Percentiles rank a stretch among this genome's conserved stretches.
phyloP scores from a whole-genome alignment of 805 yeast genomes.

The Ogataea philodendri region DNA sequence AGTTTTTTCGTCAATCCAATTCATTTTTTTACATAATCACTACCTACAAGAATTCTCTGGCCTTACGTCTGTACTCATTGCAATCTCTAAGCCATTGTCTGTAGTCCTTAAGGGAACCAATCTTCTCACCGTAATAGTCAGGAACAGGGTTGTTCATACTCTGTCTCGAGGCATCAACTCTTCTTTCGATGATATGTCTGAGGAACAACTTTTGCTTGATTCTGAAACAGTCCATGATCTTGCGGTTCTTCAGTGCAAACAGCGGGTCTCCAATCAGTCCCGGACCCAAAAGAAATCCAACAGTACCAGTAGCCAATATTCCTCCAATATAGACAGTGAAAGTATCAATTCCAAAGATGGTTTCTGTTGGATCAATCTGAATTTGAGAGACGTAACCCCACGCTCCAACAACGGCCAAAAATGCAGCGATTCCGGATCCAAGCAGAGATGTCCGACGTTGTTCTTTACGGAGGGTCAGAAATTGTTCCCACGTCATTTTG shows the following conservation, averaged over 20 bases:
- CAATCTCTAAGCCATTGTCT: conserved; percentile 97
- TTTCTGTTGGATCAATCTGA: conserved; percentile 86
- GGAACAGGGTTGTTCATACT: conserved; percentile 93
- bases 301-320: conserved; percentile 64
- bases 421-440: conserved; percentile 66
- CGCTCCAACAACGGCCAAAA: conserved; percentile 63
- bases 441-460: conserved; percentile 68
- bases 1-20: conserved; percentile 7
- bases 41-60: conserved; percentile 62
- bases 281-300: conserved; percentile 86
- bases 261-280: conserved; percentile 63
- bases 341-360: conserved; percentile 89
- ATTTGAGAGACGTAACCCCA: conserved; percentile 76
- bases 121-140: conserved; percentile 97
- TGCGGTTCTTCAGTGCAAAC: conserved; percentile 55
- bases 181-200: conserved; percentile 66
- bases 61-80: conserved; percentile 81
- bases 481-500: conserved; percentile 71
- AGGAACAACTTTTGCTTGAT: conserved; percentile 72
- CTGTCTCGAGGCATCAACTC: conserved; percentile 92
- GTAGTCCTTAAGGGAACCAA: conserved; percentile 79
- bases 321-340: conserved; percentile 75
- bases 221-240: conserved; percentile 45
- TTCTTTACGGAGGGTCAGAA: conserved; percentile 69
- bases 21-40: conserved; percentile 16